Evolutionary conservation across 306 rosid species (phyloP), one percentile per base, ranked within the genome.

Genomic region (Gastrolobium bilobum): DNA sequence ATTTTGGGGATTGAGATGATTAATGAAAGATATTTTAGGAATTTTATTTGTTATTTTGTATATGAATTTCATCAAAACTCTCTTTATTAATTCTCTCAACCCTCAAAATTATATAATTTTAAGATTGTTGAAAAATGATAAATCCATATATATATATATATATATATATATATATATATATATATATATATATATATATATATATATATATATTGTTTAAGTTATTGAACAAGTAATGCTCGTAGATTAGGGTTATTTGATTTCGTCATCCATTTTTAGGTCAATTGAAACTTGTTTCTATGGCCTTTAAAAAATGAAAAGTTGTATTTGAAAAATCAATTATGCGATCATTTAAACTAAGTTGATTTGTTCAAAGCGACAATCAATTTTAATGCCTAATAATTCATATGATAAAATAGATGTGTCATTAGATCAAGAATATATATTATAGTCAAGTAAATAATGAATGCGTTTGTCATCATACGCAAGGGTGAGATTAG

Each of bases 201-300:
- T 20, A 20, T 20, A 20, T 20, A 20, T 20, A 20, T 20, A 20
- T 20, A 20, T 4, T 48, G 3, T 9, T 29, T 57, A 30, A 29
- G 30, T 30, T 54, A 54, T 29, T 54, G 4, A 3, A 57, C 34
- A 30, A 56, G 62, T 56, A 56, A 56, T 56, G 26, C 26, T 7
- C 7, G 60, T 7, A 3, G 13, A 13, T 26, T 56, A 29, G 10
- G 30, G 62, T 37, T 56, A 3, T 34, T 61, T 61, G 20, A 61
- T 34, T 61, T 62, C 31, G 47, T 62, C 68, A 39, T 63, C 46
- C 13, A 62, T 37, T 62, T 57, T 62, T 38, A n/a, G 47, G 31
- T 37, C 68, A 62, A 37, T 7, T 62, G 31, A 11, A 14, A 39
- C 33, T 2, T 56, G 10, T 6, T 7, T 13, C 5, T 7, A 54